Conservation (phyloP, 208 protist species). For the Acanthamoeba castellanii region DNA sequence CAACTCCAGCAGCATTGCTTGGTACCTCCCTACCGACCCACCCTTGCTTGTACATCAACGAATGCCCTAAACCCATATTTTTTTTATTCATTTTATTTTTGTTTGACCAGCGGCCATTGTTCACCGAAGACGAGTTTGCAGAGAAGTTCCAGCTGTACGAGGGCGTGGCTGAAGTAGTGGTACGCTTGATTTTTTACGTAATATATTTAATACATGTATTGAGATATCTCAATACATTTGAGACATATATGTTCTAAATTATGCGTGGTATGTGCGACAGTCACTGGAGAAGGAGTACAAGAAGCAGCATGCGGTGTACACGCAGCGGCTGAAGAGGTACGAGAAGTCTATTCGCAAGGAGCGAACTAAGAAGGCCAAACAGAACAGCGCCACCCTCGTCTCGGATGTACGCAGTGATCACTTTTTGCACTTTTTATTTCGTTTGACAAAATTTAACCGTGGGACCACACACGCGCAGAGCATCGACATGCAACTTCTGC, state of each 20-base stretch:
- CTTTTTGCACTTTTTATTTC: too few relatives aligned
- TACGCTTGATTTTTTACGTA: neutral
- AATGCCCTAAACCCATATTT: neutral
- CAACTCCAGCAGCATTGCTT: slow-evolving; percentile 23
- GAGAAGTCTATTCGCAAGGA: slow-evolving; percentile 13
- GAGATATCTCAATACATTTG: too few relatives aligned
- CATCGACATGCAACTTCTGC: neutral
- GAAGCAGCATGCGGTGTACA: slow-evolving; percentile 28
- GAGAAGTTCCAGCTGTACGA: slow-evolving; percentile 27
- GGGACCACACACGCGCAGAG: neutral
- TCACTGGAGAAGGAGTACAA: slow-evolving; percentile 29
- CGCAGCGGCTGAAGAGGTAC: slow-evolving; percentile 11
- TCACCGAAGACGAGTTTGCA: slow-evolving; percentile 19
- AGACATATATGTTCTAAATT: neutral
- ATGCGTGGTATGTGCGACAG: neutral
- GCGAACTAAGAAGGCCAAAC: slow-evolving; percentile 11
- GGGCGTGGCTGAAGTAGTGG: slow-evolving; percentile 13
- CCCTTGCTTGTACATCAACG: too few relatives aligned
- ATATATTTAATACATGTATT: too few relatives aligned
- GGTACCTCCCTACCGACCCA: neutral
- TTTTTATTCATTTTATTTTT: neutral
- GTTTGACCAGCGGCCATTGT: neutral
- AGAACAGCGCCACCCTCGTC: neutral
- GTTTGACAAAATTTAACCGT: too few relatives aligned
- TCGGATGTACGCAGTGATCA: neutral